These are phyloP conservation scores for Ceratobasidium sp. DNA, from an alignment of 1,284 basidiomycete species.

Conservation along the genomic window DNA sequence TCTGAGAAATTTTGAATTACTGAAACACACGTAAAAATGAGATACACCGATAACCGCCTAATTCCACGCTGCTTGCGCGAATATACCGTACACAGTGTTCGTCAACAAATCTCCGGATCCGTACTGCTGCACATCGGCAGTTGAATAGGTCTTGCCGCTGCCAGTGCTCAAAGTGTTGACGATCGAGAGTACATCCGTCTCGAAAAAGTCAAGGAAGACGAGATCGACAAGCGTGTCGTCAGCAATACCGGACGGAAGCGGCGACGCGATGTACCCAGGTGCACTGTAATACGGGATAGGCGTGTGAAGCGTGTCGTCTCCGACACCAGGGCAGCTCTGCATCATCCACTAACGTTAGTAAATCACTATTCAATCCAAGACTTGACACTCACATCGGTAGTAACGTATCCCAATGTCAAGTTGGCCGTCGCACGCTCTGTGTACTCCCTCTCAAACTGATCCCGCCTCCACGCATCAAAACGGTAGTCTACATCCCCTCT, in stretches of 20 bases:
- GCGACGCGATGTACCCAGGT: slow-evolving; percentile 60
- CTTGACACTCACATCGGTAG: slow-evolving; percentile 65
- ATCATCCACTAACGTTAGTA: background rate
- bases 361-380: background rate
- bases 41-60: too few relatives aligned
- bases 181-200: slow-evolving; percentile 61
- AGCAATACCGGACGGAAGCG: slow-evolving; percentile 61
- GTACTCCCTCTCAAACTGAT: slow-evolving; percentile 35
- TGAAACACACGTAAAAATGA: too few relatives aligned
- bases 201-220: slow-evolving; percentile 75
- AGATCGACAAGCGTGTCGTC: slow-evolving; percentile 68
- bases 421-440: slow-evolving; percentile 52
- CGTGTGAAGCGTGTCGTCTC: slow-evolving; percentile 72
- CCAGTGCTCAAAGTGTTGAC: slow-evolving; percentile 65
- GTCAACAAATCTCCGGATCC: slow-evolving; percentile 50
- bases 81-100: slow-evolving; percentile 31
- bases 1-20: too few relatives aligned
- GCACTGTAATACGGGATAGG: slow-evolving; percentile 65
- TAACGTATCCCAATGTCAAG: slow-evolving; percentile 78
- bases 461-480: slow-evolving; percentile 39
- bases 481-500: slow-evolving; percentile 40
- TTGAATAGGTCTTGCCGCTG: slow-evolving; percentile 60
- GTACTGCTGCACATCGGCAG: slow-evolving; percentile 64
- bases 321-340: slow-evolving; percentile 74
- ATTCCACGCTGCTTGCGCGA: slow-evolving; percentile 28